Base-by-base conservation (phyloP, 331 rosid species). In the Erythrophleum ivorense region DNA sequence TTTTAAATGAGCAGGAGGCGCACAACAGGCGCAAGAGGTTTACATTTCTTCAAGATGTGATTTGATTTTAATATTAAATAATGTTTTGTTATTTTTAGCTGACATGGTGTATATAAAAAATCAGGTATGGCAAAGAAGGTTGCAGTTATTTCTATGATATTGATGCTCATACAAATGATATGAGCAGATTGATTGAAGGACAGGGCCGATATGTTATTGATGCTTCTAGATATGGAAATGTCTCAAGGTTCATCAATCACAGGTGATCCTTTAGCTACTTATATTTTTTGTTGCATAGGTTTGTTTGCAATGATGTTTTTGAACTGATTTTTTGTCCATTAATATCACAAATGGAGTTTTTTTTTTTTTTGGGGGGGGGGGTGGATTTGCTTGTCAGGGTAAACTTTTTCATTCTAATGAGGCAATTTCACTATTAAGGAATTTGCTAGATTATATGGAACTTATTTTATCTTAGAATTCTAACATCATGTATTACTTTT, bases 191-290 rank as follows among this genome's bases (percentile, higher is more conserved):
- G 90, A 82, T 91, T 12, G 99, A 91, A 73, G 98, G 92, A 78
- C 91, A 87, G 81, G 86, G 78, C 45, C 87, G 65, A 38, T 90
- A 86, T 87, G 88, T 81, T 53, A 88, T 94, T 53, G 99, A 96
- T 87, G 81, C 98, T 60, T 84, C 97, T 7, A 84, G 85, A 58
- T 92, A 87, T 63, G 99, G 97, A 82, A 96, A 96, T 71, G 97
- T 96, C 78, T 91, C 99, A 58, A 91, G 98, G 84, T 96, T 96
- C 88, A 88, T 96, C 88, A 96, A 94, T 94, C 98, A 96, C 80
- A 92, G 98, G 99, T 92, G 81, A 86, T 59, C 50, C 34, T 82
- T 38, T 71, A 76, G 38, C 80, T 79, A 49, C 58, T 34, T 13
- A 40, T 58, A 59, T 60, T 15, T 7, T 19, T 6, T 64, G 50